Base-by-base conservation (phyloP, 768 basidiomycete species). In the Mycena vulgaris region DNA sequence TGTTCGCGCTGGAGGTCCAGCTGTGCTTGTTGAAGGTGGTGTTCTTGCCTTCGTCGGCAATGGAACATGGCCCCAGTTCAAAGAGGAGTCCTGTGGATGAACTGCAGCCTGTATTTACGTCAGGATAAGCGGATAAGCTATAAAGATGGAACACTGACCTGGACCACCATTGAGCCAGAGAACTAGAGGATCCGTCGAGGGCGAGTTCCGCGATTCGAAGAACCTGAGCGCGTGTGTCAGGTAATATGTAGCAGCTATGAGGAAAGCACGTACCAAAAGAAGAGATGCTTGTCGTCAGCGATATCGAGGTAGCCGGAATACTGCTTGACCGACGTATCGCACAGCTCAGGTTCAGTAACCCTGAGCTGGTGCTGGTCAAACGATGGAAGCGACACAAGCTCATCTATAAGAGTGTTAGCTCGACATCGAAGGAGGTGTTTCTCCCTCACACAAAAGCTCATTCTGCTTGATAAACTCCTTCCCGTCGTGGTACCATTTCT, bases 111-210 rank as follows among this genome's bases (percentile, higher is more conserved):
- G 42, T 27, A 31, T 5, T 4, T 19, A 17, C 19, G 10, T 66
- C 23, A 60, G 57, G 2, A 60, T 8, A 9, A 11, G 16, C 25
- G 7, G 6, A 0, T 23, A 5, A 11, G 8, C 9, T 28, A 21
- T 31, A 25, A 25, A 5, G 25, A n/a, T 17, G 28, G 14, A 21
- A 4, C n/a, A 58, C 21, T 30, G 16, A 69, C 90, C 89, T 25
- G 90, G 91, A 16, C 92, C 92, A 37, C 94, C 94, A 72, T 95
- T 95, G n/a, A 95, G 84, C 97, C 97, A 98, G 53, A 98, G 84
- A 11, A 97, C 86, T 2, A 98, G 86, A 5, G 96, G 97, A 8
- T 93, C 95, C 60, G 89, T 84, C 58, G 87, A 81, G 0, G 97
- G 96, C 21, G 89, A 85, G 62, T 82, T 83, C 39, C 96, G 87